Evolutionary conservation across 2,329 filamentous ascomycete genomes (phyloP), one percentile per base, ranked within the genome.

Genomic region (Hypoxylon sp.): DNA sequence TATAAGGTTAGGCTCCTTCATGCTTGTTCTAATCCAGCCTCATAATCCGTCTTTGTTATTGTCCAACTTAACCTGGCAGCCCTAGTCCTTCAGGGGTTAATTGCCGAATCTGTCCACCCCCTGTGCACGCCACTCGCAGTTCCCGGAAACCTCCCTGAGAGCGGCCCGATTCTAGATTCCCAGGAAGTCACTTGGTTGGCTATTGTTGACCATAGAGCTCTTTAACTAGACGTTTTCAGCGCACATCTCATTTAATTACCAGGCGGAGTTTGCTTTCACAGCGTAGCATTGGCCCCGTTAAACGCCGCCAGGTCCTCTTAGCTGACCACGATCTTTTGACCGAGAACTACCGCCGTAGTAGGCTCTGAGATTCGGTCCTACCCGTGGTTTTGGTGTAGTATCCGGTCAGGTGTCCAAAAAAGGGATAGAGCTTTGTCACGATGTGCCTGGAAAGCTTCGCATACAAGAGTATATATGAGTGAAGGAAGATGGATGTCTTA

Each of bases 401-500:
- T 52, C 54, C 60, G 60, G 54, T 63, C 62, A 67, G 62, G 44
- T 69, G 58, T 70, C 66, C 69, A 60, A 63, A 70, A 69, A n/a
- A 59, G 59, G 71, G 17, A 67, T 53, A 70, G 51, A 42, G 59
- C 60, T 29, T 62, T 29, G 42, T 69, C 60, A 53, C 57, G 73
- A 72, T 73, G 58, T 50, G 58, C 46, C 37, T 64, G 22, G 48
- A 68, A 51, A 63, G 59, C 60, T 69, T 69, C 58, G 66, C 55
- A 48, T 75, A 58, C 48, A 67, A 47, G 19, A 24, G 44, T 52
- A 44, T 47, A 76, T 76, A 75, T 74, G 51, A 63, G 26, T 29
- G 19, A 74, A 73, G 58, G 57, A 67, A 60, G 39, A 78, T 77
- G 76, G 74, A 78, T 24, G 54, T 71, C 59, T 52, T 74, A 22